phyloP scores from a whole-genome alignment of 768 basidiomycete species.

The Boletus huronensis region DNA sequence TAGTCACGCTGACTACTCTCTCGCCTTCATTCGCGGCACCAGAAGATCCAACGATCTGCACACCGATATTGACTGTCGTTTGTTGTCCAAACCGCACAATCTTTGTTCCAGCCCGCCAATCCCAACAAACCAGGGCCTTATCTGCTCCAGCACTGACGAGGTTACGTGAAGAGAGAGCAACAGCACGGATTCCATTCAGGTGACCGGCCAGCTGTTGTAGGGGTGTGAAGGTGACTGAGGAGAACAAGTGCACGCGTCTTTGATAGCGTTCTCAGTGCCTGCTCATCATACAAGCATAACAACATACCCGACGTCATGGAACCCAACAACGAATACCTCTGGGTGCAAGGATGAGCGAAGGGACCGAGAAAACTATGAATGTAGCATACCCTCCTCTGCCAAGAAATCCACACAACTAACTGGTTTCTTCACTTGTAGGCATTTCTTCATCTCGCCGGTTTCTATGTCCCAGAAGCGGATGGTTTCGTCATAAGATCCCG shows the following conservation, averaged over 20 bases:
- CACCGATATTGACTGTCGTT: constrained; percentile 87
- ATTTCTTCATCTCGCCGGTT: constrained; percentile 65
- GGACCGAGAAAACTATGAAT: neutral
- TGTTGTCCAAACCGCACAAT: constrained; percentile 90
- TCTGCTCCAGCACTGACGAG: constrained; percentile 80
- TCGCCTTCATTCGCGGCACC: constrained; percentile 56
- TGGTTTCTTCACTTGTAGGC: constrained; percentile 80
- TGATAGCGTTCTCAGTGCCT: neutral
- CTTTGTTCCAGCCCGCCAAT: constrained; percentile 86
- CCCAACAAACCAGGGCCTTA: constrained; percentile 80
- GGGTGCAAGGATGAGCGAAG: constrained; percentile 4
- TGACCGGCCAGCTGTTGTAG: constrained; percentile 83
- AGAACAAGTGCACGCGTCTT: constrained; percentile 86
- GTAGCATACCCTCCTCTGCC: constrained; percentile 63
- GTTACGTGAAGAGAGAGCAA: constrained; percentile 79
- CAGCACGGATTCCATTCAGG: constrained; percentile 85
- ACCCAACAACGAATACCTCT: constrained; percentile 91
- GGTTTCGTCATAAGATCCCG: constrained; percentile 88
- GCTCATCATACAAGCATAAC: neutral
- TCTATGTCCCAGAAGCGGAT: constrained; percentile 90
- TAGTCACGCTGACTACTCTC: constrained; percentile 84
- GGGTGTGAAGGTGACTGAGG: constrained; percentile 78
- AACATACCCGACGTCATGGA: constrained; percentile 84
- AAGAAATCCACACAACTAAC: constrained; percentile 89
- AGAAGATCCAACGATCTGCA: constrained; percentile 68